Evolutionary conservation across 2,329 filamentous ascomycete species (phyloP).

Genomic region (Ceratocystis albifundus): DNA sequence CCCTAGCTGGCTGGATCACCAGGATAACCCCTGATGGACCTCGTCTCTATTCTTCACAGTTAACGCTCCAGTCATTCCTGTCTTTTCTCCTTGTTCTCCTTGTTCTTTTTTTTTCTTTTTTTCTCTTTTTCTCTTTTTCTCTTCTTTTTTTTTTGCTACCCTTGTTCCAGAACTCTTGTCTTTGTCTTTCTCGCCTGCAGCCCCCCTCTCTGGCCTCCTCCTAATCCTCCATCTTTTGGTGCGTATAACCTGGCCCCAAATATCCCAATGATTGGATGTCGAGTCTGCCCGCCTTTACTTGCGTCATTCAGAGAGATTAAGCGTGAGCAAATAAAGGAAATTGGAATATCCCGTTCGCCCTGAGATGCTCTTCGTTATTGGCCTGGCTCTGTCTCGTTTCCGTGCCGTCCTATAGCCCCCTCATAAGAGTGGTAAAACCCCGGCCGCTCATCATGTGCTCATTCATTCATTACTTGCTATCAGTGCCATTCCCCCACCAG

Average conservation of each 20-base stretch:
- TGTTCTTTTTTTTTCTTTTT: background rate
- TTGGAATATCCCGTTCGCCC: background rate
- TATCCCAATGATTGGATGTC: background rate
- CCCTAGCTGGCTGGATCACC: background rate
- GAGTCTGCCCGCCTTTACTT: background rate
- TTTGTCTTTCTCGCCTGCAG: background rate
- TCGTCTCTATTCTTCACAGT: background rate
- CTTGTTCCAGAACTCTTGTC: background rate
- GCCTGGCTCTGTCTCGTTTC: background rate
- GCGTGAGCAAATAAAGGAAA: background rate
- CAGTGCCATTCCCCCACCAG: too few species aligned
- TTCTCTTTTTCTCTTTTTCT: background rate
- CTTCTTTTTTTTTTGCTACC: background rate
- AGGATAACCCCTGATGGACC: background rate
- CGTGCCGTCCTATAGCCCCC: too few species aligned
- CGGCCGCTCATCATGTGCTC: too few species aligned
- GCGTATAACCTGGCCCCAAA: background rate
- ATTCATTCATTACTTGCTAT: too few species aligned
- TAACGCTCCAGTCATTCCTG: too few species aligned
- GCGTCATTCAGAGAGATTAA: slow-evolving; percentile 5
- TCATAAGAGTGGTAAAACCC: too few species aligned
- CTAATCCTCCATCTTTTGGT: background rate
- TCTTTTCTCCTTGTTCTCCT: background rate
- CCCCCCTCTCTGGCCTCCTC: background rate
- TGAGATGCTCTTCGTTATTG: background rate